Percentiles rank a stretch among this genome's conserved stretches.
These are phyloP conservation scores for Cryomyces minteri DNA, from an alignment of 495 filamentous ascomycete genomes.

Conservation along the genomic window DNA sequence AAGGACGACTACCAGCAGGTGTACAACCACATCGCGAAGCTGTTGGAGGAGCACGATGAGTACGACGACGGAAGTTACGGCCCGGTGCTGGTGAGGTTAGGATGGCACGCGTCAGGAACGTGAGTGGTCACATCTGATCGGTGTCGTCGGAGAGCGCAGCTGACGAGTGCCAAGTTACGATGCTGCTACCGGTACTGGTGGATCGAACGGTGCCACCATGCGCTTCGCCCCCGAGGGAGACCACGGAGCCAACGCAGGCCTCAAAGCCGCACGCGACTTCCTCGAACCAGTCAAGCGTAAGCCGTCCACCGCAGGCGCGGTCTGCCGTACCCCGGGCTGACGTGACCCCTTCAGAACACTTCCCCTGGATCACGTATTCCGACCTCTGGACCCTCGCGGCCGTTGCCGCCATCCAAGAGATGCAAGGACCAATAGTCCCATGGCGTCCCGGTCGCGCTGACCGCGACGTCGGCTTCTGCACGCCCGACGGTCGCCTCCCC, in stretches of 20 bases:
- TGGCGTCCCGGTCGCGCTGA: constrained; percentile 82
- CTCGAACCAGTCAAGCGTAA: constrained; percentile 60
- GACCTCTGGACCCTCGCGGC: constrained; percentile 92
- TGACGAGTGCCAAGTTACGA: constrained; percentile 34
- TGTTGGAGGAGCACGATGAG: constrained; percentile 73
- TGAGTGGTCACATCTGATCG: background rate
- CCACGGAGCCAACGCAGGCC: constrained; percentile 88
- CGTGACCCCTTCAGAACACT: constrained; percentile 33
- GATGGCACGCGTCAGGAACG: constrained; percentile 20
- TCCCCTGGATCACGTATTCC: constrained; percentile 91
- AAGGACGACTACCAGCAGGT: constrained; percentile 90
- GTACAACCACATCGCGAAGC: constrained; percentile 69
- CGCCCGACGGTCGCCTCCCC: constrained; percentile 89
- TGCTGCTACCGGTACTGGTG: constrained; percentile 73
- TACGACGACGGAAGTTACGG: constrained; percentile 96
- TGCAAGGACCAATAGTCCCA: constrained; percentile 73
- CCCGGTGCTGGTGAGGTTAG: constrained; percentile 34
- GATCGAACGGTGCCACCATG: constrained; percentile 96
- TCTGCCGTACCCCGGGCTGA: constrained; percentile 2
- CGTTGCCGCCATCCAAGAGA: constrained; percentile 80
- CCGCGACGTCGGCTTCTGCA: constrained; percentile 62
- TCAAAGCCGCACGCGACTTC: constrained; percentile 79
- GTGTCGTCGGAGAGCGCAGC: constrained; percentile 12
- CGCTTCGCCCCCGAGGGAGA: constrained; percentile 80
- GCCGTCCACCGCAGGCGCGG: background rate